A percentile compares a stretch with the other conserved stretches of the same genome.
Conservation (phyloP, 306 rosid genomes). For the Sphenostylis stenocarpa region DNA sequence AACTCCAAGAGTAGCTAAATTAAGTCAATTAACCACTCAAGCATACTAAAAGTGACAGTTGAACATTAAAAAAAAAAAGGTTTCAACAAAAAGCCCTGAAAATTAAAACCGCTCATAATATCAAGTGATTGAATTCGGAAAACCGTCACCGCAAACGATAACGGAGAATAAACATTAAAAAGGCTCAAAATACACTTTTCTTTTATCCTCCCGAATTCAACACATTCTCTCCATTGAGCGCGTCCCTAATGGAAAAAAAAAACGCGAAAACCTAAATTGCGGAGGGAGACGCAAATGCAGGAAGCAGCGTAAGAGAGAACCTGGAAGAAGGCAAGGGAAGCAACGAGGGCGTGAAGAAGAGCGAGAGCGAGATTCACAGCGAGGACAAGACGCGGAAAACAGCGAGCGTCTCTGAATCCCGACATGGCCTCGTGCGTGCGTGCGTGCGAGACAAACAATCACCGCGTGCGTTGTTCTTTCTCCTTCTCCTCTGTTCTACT, state of each 20-base stretch:
- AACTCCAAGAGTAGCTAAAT: slow-evolving; percentile 13
- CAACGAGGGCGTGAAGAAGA: slow-evolving; percentile 60
- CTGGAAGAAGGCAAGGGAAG: slow-evolving; percentile 73
- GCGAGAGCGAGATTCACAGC: slow-evolving; percentile 70
- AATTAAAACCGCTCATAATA: not conserved
- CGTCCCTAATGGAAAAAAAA: not conserved
- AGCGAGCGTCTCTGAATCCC: slow-evolving; percentile 54
- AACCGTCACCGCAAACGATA: not conserved
- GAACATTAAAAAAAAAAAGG: not conserved
- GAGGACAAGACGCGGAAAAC: slow-evolving; percentile 59
- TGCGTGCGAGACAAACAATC: not conserved
- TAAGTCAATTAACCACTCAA: slow-evolving; percentile 11
- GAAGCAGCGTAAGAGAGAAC: slow-evolving; percentile 56
- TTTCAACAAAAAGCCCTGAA: not conserved
- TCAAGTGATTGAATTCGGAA: slow-evolving; percentile 15
- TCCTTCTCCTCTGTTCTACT: not conserved
- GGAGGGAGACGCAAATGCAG: slow-evolving; percentile 10
- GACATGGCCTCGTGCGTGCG: slow-evolving; percentile 33
- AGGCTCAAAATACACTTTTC: slow-evolving; percentile 8
- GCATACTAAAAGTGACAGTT: not conserved
- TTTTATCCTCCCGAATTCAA: not conserved
- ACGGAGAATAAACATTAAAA: not conserved
- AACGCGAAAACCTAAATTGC: slow-evolving; percentile 28
- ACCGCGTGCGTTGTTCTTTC: not conserved
- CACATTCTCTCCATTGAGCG: not conserved